Base-by-base conservation (phyloP, 31 red algal species). In the Asparagopsis taxiformis region DNA sequence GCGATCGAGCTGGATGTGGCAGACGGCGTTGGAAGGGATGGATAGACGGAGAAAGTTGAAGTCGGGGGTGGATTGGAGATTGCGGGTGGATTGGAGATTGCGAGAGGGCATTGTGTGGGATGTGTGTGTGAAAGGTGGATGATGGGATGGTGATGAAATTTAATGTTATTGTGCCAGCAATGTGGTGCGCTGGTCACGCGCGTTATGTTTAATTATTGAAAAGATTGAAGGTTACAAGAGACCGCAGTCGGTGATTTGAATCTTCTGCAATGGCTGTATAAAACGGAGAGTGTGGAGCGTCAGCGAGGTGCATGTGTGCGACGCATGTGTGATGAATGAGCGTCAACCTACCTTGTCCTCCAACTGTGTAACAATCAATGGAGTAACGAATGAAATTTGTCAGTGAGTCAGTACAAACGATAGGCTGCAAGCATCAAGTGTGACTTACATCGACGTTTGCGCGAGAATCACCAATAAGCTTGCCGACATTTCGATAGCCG, bases 381-480 rank as follows among this genome's bases (percentile, higher is more conserved):
- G n/a, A n/a, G n/a, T n/a, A n/a, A n/a, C n/a, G n/a, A n/a, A 59
- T 11, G 8, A 59, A 21, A 21, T 8, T 21, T 9, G 55, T 59
- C 55, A 59, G 55, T 59, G 23, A 59, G 55, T 21, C 13, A 21
- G 23, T 21, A 59, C 8, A 22, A 59, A 9, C 17, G 55, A 9
- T 59, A 8, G 10, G 15, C 55, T 59, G 7, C 10, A 59, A 46
- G 49, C 37, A 50, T 9, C 22, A 8, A 28, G 16, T 2, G 29
- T 24, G 59, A 75, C 71, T 2, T 57, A 86, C 70, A 39, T 74
- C 68, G 15, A 90, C 74, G 3, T 90, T 90, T 23, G 90, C 90
- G 4, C 90, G 57, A 8, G 67, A 26, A 67, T 93, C 90, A 15
- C 90, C 90, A 65, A 93, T 80, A 30, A 50, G 65, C 53, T 77